These are phyloP conservation scores for Craterostigma plantagineum DNA, from an alignment of 257 asterid species.

Conservation along the genomic window DNA sequence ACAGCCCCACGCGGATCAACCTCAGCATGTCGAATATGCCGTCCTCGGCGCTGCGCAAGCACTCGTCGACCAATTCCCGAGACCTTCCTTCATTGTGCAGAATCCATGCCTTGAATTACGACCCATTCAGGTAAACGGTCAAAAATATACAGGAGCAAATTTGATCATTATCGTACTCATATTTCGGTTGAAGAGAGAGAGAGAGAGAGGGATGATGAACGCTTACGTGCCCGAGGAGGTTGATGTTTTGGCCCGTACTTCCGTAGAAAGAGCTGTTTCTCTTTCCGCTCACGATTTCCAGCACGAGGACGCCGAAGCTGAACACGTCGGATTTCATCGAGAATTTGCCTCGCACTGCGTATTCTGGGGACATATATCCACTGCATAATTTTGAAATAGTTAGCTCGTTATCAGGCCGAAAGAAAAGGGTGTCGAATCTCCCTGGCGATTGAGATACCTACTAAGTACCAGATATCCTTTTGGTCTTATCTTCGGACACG, in stretches of 20 bases:
- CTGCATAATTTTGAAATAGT: neutral
- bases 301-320: constrained; percentile 1
- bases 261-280: neutral
- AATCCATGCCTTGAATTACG: neutral
- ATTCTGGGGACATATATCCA: neutral
- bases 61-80: neutral
- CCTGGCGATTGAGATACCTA: constrained; percentile 18
- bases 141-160: no score
- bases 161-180: no score
- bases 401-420: no score
- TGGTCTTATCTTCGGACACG: constrained; percentile 72
- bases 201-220: no score
- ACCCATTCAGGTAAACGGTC: no score
- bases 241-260: neutral
- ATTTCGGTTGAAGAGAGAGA: no score
- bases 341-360: neutral
- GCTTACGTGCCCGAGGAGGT: neutral
- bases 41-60: no score
- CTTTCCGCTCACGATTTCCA: neutral
- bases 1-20: neutral
- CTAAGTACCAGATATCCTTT: constrained; percentile 76
- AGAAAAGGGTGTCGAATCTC: no score
- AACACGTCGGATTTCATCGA: neutral
- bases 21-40: neutral
- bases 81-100: neutral